Percentiles rank a stretch among this genome's conserved stretches.
Conservation (phyloP, 2,329 filamentous ascomycete species). For the Pseudocercospora ulei region DNA sequence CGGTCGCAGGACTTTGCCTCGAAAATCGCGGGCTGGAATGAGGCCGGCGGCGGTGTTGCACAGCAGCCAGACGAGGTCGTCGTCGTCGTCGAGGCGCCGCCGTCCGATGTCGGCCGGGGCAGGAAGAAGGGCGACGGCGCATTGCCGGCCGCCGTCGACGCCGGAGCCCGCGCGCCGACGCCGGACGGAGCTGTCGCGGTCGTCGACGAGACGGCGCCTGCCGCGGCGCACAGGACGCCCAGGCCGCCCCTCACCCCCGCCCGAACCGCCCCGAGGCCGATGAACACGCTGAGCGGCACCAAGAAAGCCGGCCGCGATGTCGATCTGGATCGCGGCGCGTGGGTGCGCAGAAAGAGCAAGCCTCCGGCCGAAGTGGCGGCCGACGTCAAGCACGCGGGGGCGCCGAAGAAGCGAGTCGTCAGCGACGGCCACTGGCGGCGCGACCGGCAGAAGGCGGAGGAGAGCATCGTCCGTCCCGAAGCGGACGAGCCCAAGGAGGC, state of each 20-base stretch:
- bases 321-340: slow-evolving; percentile 32
- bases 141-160: slow-evolving; percentile 23
- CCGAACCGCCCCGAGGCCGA: slow-evolving; percentile 10
- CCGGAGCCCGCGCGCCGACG: slow-evolving; percentile 12
- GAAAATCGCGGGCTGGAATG: slow-evolving; percentile 33
- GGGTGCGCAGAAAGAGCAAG: slow-evolving; percentile 33
- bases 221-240: slow-evolving; percentile 4
- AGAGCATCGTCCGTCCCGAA: slow-evolving; percentile 20
- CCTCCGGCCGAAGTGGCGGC: slow-evolving; percentile 37
- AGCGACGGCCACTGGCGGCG: slow-evolving; percentile 77
- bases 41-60: slow-evolving; percentile 26
- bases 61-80: slow-evolving; percentile 26
- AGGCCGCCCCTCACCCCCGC: slow-evolving; percentile 8
- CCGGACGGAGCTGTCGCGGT: slow-evolving; percentile 14
- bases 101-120: slow-evolving; percentile 3
- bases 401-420: slow-evolving; percentile 83
- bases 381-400: slow-evolving; percentile 45
- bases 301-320: slow-evolving; percentile 27
- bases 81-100: slow-evolving; percentile 22
- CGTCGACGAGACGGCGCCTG: slow-evolving; percentile 11
- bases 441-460: slow-evolving; percentile 27
- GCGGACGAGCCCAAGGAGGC: slow-evolving; percentile 24
- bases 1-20: slow-evolving; percentile 31
- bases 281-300: slow-evolving; percentile 8
- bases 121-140: slow-evolving; percentile 10